Evolutionary conservation across 306 rosid species (phyloP).

Genomic region (Sechiopsis laciniata): DNA sequence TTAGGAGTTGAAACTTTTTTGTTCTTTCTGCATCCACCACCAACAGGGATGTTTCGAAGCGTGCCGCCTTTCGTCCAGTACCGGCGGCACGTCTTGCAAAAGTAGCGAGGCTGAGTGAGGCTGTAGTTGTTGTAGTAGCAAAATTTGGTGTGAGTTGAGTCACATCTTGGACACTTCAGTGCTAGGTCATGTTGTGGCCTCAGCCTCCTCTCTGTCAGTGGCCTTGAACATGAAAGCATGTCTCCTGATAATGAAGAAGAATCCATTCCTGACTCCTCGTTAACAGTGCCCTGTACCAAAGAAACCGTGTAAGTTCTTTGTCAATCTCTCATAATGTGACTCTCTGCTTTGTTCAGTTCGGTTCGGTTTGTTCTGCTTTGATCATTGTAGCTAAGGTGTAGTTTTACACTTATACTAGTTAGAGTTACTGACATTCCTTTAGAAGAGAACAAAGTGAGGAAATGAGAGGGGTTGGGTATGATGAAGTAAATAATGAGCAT

Average conservation of each 20-base stretch:
- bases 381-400: background rate
- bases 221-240: conserved; percentile 70
- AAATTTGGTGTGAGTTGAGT: conserved; percentile 90
- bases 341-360: background rate
- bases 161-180: conserved; percentile 88
- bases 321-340: background rate
- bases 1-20: conserved; percentile 60
- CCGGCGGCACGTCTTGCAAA: conserved; percentile 91
- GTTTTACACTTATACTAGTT: background rate
- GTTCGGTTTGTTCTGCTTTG: background rate
- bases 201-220: conserved; percentile 60
- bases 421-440: background rate
- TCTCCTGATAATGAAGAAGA: conserved; percentile 68
- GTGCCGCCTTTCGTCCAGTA: conserved; percentile 99
- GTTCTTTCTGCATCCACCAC: conserved; percentile 94
- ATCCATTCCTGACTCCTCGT: conserved; percentile 71
- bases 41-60: conserved; percentile 89
- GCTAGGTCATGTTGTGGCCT: conserved; percentile 81
- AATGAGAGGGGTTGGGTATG: too few relatives aligned
- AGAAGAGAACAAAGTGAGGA: background rate
- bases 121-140: conserved; percentile 99
- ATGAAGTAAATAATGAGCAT: too few relatives aligned
- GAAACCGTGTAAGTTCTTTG: background rate
- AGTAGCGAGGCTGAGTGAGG: conserved; percentile 92
- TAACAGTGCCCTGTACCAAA: conserved; percentile 49